Conservation (phyloP, 2,329 filamentous ascomycete species). For the Triangularia setosa region DNA sequence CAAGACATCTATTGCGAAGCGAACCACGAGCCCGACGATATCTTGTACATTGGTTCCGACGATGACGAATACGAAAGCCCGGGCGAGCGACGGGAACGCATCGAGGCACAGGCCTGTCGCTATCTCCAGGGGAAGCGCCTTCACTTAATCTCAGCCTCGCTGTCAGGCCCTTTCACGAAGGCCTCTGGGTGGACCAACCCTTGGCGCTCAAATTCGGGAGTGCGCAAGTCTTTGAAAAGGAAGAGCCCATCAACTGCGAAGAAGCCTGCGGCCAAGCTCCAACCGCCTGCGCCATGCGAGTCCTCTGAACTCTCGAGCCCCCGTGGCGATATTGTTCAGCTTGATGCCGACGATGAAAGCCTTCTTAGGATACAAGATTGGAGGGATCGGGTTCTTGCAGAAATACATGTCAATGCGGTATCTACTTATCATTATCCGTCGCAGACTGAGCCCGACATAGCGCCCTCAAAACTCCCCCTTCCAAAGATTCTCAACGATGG, state of each 20-base stretch:
- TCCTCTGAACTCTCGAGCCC: conserved; percentile 3
- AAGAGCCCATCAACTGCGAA: neutral
- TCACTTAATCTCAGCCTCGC: conserved; percentile 54
- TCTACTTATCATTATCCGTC: neutral
- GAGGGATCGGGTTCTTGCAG: neutral
- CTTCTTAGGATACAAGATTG: neutral
- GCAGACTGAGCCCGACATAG: neutral
- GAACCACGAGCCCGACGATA: conserved; percentile 36
- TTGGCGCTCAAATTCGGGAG: conserved; percentile 38
- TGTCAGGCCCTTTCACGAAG: conserved; percentile 49
- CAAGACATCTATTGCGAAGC: conserved; percentile 46
- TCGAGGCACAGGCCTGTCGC: conserved; percentile 55
- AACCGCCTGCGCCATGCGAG: neutral
- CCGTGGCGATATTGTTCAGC: neutral
- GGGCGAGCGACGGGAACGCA: conserved; percentile 45
- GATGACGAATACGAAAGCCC: conserved; percentile 48
- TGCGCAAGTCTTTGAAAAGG: neutral
- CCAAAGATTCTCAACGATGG: neutral
- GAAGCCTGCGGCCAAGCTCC: neutral
- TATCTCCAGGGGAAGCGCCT: conserved; percentile 55
- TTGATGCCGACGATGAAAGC: neutral
- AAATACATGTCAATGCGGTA: neutral
- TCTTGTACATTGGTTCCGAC: conserved; percentile 54
- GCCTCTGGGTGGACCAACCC: conserved; percentile 44
- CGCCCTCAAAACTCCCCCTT: neutral